Evolutionary conservation across 148 eudicot species (phyloP).

Genomic region (Vaccinium vitisidaea): DNA sequence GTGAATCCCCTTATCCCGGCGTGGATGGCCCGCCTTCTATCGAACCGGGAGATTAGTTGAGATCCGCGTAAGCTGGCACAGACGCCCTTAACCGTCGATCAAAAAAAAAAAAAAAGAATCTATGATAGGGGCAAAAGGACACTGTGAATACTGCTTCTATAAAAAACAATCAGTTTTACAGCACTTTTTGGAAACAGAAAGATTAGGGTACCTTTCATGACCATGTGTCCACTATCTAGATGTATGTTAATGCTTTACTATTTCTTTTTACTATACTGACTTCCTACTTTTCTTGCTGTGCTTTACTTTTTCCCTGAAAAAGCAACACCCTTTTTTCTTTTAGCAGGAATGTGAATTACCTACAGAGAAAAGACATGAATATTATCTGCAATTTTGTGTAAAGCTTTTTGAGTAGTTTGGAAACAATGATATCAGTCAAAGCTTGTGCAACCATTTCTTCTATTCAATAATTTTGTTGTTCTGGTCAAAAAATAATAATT

Average conservation of each 20-base stretch:
- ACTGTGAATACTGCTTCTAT: slow-evolving; percentile 10
- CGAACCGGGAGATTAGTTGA: too few relatives aligned
- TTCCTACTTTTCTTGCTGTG: slow-evolving; percentile 2
- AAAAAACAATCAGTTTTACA: slow-evolving; percentile 5
- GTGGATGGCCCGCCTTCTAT: too few relatives aligned
- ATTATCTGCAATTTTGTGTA: not conserved
- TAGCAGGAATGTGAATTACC: not conserved
- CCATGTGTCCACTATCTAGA: slow-evolving; percentile 18
- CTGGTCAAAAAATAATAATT: too few relatives aligned
- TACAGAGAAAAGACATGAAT: not conserved
- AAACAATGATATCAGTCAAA: not conserved
- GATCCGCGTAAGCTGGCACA: too few relatives aligned
- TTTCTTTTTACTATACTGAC: slow-evolving; percentile 14
- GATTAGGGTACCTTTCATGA: slow-evolving; percentile 8
- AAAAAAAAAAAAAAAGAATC: not conserved
- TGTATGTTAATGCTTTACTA: slow-evolving; percentile 21
- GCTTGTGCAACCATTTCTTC: not conserved
- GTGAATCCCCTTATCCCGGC: too few relatives aligned
- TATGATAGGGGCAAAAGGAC: slow-evolving; percentile 8
- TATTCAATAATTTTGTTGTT: not conserved
- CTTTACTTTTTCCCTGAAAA: not conserved
- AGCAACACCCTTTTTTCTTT: not conserved
- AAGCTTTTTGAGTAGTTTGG: not conserved
- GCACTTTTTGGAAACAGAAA: slow-evolving; percentile 19
- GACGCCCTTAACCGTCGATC: too few relatives aligned